These are phyloP conservation scores for Backusella circina DNA, from an alignment of 192 early-diverging fungal species.

Conservation along the genomic window DNA sequence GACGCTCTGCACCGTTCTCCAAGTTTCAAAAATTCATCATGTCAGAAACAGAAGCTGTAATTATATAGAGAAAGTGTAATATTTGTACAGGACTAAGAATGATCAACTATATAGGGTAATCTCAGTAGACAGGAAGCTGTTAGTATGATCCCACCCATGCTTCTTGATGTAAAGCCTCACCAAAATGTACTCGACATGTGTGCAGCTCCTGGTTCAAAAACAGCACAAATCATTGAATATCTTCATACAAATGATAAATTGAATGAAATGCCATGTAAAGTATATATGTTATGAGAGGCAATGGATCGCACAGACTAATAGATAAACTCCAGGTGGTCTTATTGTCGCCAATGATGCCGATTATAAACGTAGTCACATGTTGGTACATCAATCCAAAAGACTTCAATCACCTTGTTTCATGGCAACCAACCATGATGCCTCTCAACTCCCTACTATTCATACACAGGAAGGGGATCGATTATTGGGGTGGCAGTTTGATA, in stretches of 20 bases:
- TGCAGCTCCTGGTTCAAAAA: constrained; percentile 98
- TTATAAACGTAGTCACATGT: constrained; percentile 84
- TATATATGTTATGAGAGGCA: no score
- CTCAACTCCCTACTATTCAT: constrained; percentile 76
- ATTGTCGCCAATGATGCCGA: constrained; percentile 96
- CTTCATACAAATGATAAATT: constrained; percentile 59
- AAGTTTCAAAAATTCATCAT: constrained; percentile 94
- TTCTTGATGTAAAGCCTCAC: constrained; percentile 83
- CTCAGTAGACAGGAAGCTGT: constrained; percentile 95
- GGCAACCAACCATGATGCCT: constrained; percentile 95
- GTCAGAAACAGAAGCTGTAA: constrained; percentile 88
- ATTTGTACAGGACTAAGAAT: no score
- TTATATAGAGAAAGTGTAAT: background rate
- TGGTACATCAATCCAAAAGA: constrained; percentile 94
- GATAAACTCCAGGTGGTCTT: constrained; percentile 78
- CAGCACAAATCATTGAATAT: constrained; percentile 85
- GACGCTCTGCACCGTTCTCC: constrained; percentile 68
- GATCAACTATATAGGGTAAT: constrained; percentile 70
- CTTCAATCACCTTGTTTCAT: constrained; percentile 89
- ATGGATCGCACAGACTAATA: no score
- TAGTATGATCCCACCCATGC: constrained; percentile 93
- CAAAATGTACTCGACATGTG: constrained; percentile 88
- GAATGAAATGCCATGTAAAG: constrained; percentile 49
- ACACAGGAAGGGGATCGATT: constrained; percentile 1
- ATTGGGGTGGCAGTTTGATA: constrained; percentile 74